Evolutionary conservation across 1,139 yeast species (phyloP), one percentile per base, ranked within the genome.

Genomic region (Saccharomycopsis hybrid): DNA sequence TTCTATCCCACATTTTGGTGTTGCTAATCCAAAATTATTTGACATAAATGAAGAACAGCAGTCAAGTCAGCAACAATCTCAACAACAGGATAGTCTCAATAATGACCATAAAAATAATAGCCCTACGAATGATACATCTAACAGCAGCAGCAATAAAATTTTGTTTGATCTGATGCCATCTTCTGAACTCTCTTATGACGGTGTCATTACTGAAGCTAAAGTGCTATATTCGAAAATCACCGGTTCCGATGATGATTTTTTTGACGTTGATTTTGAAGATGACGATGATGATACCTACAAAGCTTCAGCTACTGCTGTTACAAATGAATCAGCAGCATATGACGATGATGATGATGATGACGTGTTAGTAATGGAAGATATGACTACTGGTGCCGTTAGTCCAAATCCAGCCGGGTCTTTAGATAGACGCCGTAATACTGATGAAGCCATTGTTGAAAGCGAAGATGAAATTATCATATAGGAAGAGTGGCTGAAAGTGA

Each of bases 251-350:
- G 97, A 90, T 59, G 97, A 90, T 65, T 90, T 90, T 67, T 90
- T 90, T 61, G 96, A 88, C 65, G 88, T 90, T 36, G 97, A 90
- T 66, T 90, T 90, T 62, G 97, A 90, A 66, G 97, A 90, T 63
- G 96, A 89, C 25, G 96, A 86, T 49, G 35, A 38, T 27, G 41
- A 31, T 25, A 5, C 31, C 27, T 30, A 41, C 24, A 31, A 30
- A 4, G n/a, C 36, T 8, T 13, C 43, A 2, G 27, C 32, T 25
- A 27, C 27, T n/a, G 39, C 24, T 43, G 27, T 18, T 30, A 13
- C 18, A 11, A 36, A 27, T 18, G 41, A 37, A 2, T 33, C 41
- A 8, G 13, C 37, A 11, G 41, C 30, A n/a, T 46, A 7, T 38
- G 44, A 31, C 11, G 39, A 24, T 39, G 48, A 38, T 11, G 48